Evolutionary conservation across 108 stramenopile species (phyloP).

Genomic region (Conticribra weissflogii): DNA sequence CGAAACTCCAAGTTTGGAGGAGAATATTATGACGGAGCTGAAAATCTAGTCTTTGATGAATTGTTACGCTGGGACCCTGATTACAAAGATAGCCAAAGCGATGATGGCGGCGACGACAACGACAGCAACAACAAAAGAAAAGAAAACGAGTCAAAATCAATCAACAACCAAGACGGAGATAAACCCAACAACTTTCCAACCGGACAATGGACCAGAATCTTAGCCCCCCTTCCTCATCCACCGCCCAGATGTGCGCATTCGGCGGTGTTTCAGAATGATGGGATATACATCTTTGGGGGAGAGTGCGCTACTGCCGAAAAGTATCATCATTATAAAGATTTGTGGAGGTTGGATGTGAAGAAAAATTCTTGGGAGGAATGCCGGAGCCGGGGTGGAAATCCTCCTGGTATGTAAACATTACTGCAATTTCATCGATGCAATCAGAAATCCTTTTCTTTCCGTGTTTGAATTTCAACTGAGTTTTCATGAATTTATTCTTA

Average conservation of each 20-base stretch:
- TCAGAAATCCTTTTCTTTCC: neutral
- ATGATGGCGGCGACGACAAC: slow-evolving; percentile 36
- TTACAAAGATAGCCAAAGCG: slow-evolving; percentile 25
- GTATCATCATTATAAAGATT: slow-evolving; percentile 95
- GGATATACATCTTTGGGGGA: slow-evolving; percentile 95
- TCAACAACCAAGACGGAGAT: slow-evolving; percentile 9
- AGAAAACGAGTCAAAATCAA: slow-evolving; percentile 44
- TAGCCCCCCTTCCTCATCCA: slow-evolving; percentile 74
- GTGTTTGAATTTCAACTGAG: neutral
- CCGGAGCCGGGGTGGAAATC: slow-evolving; percentile 57
- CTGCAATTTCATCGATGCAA: neutral
- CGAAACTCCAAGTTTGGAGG: slow-evolving; percentile 98
- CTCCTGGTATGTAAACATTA: slow-evolving; percentile 53
- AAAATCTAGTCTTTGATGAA: slow-evolving; percentile 92
- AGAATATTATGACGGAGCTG: slow-evolving; percentile 94
- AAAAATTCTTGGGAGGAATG: slow-evolving; percentile 88
- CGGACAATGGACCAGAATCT: slow-evolving; percentile 76
- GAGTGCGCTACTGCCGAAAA: slow-evolving; percentile 91
- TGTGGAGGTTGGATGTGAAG: slow-evolving; percentile 91
- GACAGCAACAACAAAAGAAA: slow-evolving; percentile 31
- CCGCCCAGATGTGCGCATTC: slow-evolving; percentile 95
- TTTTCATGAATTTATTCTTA: neutral
- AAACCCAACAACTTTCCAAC: neutral
- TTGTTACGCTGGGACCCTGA: slow-evolving; percentile 77
- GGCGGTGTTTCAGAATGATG: slow-evolving; percentile 84